phyloP scores from a whole-genome alignment of 495 filamentous ascomycete genomes.

The Aspergillus nidulans region DNA sequence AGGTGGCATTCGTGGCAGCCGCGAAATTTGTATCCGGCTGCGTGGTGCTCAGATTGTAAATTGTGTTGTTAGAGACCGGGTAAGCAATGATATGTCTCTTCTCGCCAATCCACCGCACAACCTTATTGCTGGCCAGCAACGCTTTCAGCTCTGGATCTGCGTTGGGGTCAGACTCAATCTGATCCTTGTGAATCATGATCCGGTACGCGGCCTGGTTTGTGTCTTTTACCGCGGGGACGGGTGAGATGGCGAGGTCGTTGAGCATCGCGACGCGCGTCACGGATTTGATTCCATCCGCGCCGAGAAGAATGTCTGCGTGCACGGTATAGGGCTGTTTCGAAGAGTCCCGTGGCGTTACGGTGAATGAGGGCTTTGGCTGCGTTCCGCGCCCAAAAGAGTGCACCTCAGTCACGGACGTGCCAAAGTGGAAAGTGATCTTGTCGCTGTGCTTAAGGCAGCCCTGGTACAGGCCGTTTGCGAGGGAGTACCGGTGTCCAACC shows the following conservation, averaged over 20 bases:
- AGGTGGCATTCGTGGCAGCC: slow-evolving; percentile 65
- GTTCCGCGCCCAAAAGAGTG: slow-evolving; percentile 45
- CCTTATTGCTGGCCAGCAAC: slow-evolving; percentile 61
- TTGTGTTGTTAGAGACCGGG: slow-evolving; percentile 65
- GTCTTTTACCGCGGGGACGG: slow-evolving; percentile 59
- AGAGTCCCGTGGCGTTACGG: slow-evolving; percentile 51
- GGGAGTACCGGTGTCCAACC: slow-evolving; percentile 69
- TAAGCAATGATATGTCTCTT: slow-evolving; percentile 82
- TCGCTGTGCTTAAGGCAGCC: slow-evolving; percentile 57
- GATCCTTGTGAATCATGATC: slow-evolving; percentile 68
- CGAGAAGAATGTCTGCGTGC: slow-evolving; percentile 65
- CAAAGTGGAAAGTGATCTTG: slow-evolving; percentile 66
- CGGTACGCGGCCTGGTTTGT: slow-evolving; percentile 79
- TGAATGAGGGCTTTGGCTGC: slow-evolving; percentile 52
- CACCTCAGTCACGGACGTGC: slow-evolving; percentile 49
- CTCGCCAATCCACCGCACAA: slow-evolving; percentile 74
- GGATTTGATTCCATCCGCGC: slow-evolving; percentile 71
- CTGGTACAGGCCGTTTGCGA: slow-evolving; percentile 65
- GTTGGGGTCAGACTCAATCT: slow-evolving; percentile 36
- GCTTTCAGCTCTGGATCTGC: slow-evolving; percentile 64
- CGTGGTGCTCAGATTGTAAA: slow-evolving; percentile 74
- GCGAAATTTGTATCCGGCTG: slow-evolving; percentile 74
- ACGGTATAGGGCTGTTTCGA: slow-evolving; percentile 45
- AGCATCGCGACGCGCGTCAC: slow-evolving; percentile 60
- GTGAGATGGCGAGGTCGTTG: slow-evolving; percentile 45